Conservation (phyloP, 208 protist species). For the Acanthamoeba polyphaga region DNA sequence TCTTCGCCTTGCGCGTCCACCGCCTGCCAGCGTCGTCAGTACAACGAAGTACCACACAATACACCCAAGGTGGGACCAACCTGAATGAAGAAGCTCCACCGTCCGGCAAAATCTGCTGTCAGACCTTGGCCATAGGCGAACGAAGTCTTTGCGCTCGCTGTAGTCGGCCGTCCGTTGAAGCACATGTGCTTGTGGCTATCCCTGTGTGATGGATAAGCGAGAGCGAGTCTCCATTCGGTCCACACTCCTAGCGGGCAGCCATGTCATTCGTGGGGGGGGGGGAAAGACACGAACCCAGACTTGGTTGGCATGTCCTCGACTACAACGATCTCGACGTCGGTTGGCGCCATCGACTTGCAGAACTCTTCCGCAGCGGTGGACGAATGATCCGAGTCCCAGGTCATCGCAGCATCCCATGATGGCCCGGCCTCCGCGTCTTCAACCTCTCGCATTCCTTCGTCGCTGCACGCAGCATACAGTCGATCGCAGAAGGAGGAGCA, state of each 20-base stretch:
- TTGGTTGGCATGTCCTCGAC: background rate
- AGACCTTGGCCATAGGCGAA: constrained; percentile 38
- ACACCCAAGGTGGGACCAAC: background rate
- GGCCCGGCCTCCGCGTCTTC: background rate
- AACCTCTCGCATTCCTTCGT: background rate
- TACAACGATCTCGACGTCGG: background rate
- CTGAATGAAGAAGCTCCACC: constrained; percentile 37
- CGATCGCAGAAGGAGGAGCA: constrained; percentile 47
- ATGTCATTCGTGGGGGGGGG: too few species aligned
- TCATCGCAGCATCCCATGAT: background rate
- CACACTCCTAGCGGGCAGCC: too few species aligned
- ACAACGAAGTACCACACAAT: background rate
- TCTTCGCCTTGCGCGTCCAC: background rate
- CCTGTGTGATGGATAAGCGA: background rate
- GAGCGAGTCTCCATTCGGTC: background rate
- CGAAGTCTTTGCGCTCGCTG: background rate
- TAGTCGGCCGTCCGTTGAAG: constrained; percentile 2
- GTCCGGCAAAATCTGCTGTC: background rate
- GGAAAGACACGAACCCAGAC: background rate
- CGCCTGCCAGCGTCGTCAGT: background rate
- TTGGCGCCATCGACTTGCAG: constrained; percentile 5
- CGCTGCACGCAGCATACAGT: background rate
- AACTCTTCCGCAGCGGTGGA: background rate
- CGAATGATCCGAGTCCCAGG: background rate
- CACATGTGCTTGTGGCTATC: background rate